Evolutionary conservation across 176 grass and related monocot genomes (phyloP).

Genomic region (Carex kokanica): DNA sequence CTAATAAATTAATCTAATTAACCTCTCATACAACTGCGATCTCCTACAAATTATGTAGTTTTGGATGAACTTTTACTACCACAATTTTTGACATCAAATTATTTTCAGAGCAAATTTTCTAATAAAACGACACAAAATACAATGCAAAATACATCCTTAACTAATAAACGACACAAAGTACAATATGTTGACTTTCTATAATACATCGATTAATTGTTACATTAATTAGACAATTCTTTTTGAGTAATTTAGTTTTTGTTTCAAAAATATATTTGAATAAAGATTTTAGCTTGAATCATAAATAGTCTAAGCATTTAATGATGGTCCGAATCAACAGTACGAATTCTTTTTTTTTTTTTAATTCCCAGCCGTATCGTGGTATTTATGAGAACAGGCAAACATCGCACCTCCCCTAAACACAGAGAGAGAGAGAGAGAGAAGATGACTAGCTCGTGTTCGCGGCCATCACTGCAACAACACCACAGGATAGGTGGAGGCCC

Average conservation of each 20-base stretch:
- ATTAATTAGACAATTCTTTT: too few relatives aligned
- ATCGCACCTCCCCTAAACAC: background rate
- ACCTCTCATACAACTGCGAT: background rate
- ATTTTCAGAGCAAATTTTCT: background rate
- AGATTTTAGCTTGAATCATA: background rate
- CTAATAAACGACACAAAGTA: background rate
- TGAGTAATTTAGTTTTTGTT: too few relatives aligned
- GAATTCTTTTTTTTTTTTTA: background rate
- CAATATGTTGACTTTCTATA: background rate
- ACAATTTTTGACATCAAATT: background rate
- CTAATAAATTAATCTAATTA: background rate
- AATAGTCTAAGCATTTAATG: slow-evolving; percentile 6
- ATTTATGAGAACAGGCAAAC: background rate
- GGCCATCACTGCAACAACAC: slow-evolving; percentile 41
- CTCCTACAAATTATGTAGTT: background rate
- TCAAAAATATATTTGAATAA: too few relatives aligned
- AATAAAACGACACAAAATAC: too few relatives aligned
- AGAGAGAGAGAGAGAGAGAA: background rate
- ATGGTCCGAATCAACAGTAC: background rate
- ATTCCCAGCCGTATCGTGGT: background rate
- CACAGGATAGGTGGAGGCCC: slow-evolving; percentile 29
- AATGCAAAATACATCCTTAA: too few relatives aligned
- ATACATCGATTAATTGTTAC: too few relatives aligned
- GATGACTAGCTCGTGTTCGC: slow-evolving; percentile 34
- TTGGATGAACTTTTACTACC: background rate